Percentiles rank a stretch among this genome's conserved stretches.
phyloP scores from a whole-genome alignment of 768 basidiomycete species.

The Boletus speciosus region DNA sequence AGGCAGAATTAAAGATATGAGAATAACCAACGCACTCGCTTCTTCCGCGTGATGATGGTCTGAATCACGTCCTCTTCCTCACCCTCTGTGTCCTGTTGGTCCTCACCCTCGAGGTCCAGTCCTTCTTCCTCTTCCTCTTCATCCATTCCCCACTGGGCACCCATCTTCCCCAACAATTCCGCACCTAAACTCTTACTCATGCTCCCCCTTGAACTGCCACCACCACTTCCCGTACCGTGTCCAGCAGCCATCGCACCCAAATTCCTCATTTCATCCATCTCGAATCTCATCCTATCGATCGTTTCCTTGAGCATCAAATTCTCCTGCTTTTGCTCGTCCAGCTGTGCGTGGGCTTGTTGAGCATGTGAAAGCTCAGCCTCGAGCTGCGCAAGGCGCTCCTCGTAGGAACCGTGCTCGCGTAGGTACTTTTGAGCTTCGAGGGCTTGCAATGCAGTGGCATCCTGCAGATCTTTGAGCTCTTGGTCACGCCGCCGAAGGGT shows the following conservation, averaged over 20 bases:
- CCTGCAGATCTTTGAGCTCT: conserved; percentile 61
- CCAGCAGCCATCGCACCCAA: conserved; percentile 34
- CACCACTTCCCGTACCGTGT: conserved; percentile 39
- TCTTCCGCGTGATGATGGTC: conserved; percentile 85
- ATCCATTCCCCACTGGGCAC: conserved; percentile 39
- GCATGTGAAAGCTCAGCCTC: conserved; percentile 69
- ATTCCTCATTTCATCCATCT: conserved; percentile 86
- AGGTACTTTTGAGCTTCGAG: conserved; percentile 65
- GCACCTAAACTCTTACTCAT: conserved; percentile 74
- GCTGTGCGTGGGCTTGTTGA: conserved; percentile 64
- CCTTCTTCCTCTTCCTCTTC: conserved; percentile 41
- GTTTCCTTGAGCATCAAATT: conserved; percentile 93
- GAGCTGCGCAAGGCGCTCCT: conserved; percentile 66
- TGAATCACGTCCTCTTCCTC: conserved; percentile 69
- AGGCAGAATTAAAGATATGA: conserved; percentile 4
- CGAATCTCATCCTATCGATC: conserved; percentile 90
- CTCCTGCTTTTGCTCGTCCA: conserved; percentile 94
- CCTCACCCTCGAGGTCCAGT: conserved; percentile 36
- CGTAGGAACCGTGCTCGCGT: conserved; percentile 66
- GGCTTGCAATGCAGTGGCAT: conserved; percentile 55
- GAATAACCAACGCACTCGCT: conserved; percentile 47
- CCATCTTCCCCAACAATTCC: conserved; percentile 66
- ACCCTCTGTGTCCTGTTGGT: conserved; percentile 55
- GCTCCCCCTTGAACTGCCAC: conserved; percentile 50
- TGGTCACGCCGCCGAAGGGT: conserved; percentile 74